These are phyloP conservation scores for Ceratocystis destructans DNA, from an alignment of 2,329 filamentous ascomycete genomes.

Conservation along the genomic window DNA sequence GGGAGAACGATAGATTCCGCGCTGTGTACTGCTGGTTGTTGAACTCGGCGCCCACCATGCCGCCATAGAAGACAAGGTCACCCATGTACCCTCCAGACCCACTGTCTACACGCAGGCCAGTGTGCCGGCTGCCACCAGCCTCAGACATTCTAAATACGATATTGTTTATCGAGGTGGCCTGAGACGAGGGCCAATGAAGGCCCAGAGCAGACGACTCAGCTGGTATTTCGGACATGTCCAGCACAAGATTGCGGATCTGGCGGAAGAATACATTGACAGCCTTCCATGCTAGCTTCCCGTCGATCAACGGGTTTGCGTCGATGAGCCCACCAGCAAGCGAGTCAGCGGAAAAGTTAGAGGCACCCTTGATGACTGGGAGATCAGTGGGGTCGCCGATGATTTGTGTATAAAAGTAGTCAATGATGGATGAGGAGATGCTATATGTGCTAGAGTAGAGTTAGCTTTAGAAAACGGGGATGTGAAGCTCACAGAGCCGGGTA, in stretches of 20 bases:
- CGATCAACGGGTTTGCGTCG: slow-evolving; percentile 35
- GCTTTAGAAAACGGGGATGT: background rate
- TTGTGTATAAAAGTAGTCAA: slow-evolving; percentile 68
- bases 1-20: slow-evolving; percentile 52
- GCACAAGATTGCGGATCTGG: slow-evolving; percentile 43
- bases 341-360: slow-evolving; percentile 31
- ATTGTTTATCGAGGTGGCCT: slow-evolving; percentile 47
- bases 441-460: slow-evolving; percentile 41
- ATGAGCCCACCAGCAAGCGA: slow-evolving; percentile 29
- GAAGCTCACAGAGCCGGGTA: background rate
- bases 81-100: slow-evolving; percentile 53
- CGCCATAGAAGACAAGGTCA: slow-evolving; percentile 58
- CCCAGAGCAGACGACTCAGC: slow-evolving; percentile 34
- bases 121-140: slow-evolving; percentile 34
- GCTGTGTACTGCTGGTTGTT: slow-evolving; percentile 63
- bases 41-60: slow-evolving; percentile 41
- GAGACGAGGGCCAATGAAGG: slow-evolving; percentile 56
- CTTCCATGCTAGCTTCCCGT: slow-evolving; percentile 33
- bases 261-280: slow-evolving; percentile 48
- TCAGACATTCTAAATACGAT: slow-evolving; percentile 40
- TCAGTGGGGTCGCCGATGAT: slow-evolving; percentile 55
- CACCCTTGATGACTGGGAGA: slow-evolving; percentile 42
- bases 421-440: slow-evolving; percentile 53
- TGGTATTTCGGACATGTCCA: slow-evolving; percentile 40
- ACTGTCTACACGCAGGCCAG: slow-evolving; percentile 49